Evolutionary conservation across 192 early-diverging fungal species (phyloP), one percentile per base, ranked within the genome.

Genomic region (Phlyctochytrium arcticum): DNA sequence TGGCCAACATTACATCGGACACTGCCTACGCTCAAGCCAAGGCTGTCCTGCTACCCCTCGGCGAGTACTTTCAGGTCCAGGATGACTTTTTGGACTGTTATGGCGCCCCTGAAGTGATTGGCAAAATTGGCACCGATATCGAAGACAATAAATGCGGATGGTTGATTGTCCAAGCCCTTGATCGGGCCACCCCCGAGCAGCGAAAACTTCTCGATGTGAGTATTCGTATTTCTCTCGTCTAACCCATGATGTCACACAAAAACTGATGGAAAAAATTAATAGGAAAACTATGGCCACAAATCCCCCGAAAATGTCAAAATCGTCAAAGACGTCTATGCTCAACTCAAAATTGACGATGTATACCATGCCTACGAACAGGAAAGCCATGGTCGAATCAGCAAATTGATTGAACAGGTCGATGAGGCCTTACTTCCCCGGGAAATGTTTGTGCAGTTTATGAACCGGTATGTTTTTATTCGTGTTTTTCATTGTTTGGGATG

Each of bases 111-210:
- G 85, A 82, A 50, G 78, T 91, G 36, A 98, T 98, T 76, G 96
- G 96, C 69, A 99, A 99, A 84, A 93, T 99, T 75, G 96, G 96
- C 44, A 99, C 96, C 29, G 96, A 99, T 71, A 99, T 99, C 51
- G 89, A 97, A 80, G 95, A 97, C 77, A 99, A 99, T 87, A 99
- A 99, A 85, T 99, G 96, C 80, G 92, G 89, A 19, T 99, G 96
- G 96, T 76, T 97, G 60, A 89, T 99, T 67, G 93, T 94, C 65
- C 88, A 94, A 77, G 95, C 95, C 1, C 82, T 99, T 23, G 78
- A 75, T 63, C 82, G 76, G 48, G 87, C 83, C 48, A 81, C 74
- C n/a, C 74, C 88, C 36, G 92, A 89, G 64, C 96, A 99, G 80
- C 86, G 92, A 58, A 72, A 87, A 75, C 34, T 91, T 2, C 84